Evolutionary conservation across 768 basidiomycete genomes (phyloP).

Genomic region (Podaxis sp.): DNA sequence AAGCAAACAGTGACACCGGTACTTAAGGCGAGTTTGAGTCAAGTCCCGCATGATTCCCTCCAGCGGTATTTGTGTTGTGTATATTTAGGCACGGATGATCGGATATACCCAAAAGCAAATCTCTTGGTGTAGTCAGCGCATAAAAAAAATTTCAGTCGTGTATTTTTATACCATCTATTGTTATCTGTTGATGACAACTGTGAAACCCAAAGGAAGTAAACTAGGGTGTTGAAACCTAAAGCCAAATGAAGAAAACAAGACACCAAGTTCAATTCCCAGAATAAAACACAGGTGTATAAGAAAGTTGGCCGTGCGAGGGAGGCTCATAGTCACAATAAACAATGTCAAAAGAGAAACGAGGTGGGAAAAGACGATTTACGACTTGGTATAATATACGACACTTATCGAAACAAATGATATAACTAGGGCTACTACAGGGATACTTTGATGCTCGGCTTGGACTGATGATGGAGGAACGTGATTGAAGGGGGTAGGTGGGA

Average conservation of each 20-base stretch:
- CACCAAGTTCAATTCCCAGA: constrained; percentile 3
- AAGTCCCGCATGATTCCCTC: not conserved
- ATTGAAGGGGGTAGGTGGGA: not conserved
- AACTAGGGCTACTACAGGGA: constrained; percentile 6
- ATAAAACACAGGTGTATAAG: constrained; percentile 8
- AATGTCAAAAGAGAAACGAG: not conserved
- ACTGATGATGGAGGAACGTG: not conserved
- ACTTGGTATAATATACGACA: constrained; percentile 5
- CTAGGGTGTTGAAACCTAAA: not conserved
- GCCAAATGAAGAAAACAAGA: not conserved
- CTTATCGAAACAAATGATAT: constrained; percentile 10
- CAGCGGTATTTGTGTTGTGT: not conserved
- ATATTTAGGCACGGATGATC: not conserved
- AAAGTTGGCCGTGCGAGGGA: not conserved
- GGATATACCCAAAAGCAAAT: not conserved
- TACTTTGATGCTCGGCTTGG: not conserved
- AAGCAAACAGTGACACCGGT: not conserved
- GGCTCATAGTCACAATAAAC: not conserved
- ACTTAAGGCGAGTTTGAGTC: not conserved
- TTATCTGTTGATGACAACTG: not conserved
- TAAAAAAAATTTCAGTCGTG: not conserved
- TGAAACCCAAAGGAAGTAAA: not conserved
- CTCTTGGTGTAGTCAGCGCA: not conserved
- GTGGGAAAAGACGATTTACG: not conserved
- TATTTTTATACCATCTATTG: not conserved